Base-by-base conservation (phyloP, 176 grass and related monocot species). In the Hyparrhenia diplandra region DNA sequence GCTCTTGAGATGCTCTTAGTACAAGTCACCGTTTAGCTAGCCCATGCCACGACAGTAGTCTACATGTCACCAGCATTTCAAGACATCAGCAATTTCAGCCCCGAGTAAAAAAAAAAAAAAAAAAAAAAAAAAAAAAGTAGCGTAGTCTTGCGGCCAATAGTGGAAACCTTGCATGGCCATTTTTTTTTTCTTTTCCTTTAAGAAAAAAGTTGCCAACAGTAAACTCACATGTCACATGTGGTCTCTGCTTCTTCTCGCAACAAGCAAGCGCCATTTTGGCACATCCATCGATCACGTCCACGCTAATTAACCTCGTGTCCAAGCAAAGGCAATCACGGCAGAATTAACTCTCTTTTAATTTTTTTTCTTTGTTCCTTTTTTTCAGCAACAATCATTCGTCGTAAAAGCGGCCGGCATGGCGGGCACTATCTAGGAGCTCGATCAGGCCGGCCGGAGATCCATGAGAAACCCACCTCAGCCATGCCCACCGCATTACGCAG, bases 341-440 rank as follows among this genome's bases (percentile, higher is more conserved):
- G 62, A 31, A 58, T 17, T 16, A 29, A 42, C 35, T 18, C 5
- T 68, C 5, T n/a, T n/a, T n/a, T 27, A n/a, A n/a, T n/a, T n/a
- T n/a, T 21, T 47, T 34, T 8, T 2, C 0, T 18, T 34, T 67
- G 9, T 0, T 31, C 30, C 4, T n/a, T 7, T 5, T 1, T 0
- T 39, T 6, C 6, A 79, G 20, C 77, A 67, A 49, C 66, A 76
- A 64, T 37, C 9, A 75, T 65, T 23, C 73, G 65, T 58, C 47
- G 80, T 42, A 84, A 74, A 54, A 83, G 75, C 49, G 75, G 68
- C 21, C 47, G 75, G 75, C 86, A 88, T 66, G 75, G 86, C 86
- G 86, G 86, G 81, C 81, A 80, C 71, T 68, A 39, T n/a, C n/a
- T n/a, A n/a, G 68, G 79, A 55, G 52, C 52, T 76, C 64, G 71